Conservation (phyloP, 768 basidiomycete species). For the Psilocybe tampanensis region DNA sequence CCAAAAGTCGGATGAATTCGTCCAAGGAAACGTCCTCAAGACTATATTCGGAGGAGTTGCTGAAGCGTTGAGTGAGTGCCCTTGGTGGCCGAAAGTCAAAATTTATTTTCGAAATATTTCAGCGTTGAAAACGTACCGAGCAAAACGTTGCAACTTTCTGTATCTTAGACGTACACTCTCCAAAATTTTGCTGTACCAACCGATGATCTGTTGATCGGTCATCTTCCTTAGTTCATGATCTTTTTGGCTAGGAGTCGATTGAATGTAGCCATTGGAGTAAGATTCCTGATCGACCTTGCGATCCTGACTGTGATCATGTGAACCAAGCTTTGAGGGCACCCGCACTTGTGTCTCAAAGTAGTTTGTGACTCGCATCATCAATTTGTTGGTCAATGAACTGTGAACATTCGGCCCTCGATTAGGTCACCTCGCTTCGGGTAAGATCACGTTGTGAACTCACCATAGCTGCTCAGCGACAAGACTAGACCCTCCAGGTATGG, state of each 20-base stretch:
- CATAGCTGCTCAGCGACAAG: slow-evolving; percentile 96
- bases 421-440: background rate
- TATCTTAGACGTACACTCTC: slow-evolving; percentile 92
- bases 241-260: slow-evolving; percentile 35
- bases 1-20: slow-evolving; percentile 76
- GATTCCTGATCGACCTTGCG: slow-evolving; percentile 9
- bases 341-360: slow-evolving; percentile 95
- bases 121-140: slow-evolving; percentile 55
- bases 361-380: slow-evolving; percentile 90
- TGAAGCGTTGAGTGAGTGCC: slow-evolving; percentile 81
- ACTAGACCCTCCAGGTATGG: slow-evolving; percentile 82
- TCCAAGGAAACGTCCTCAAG: slow-evolving; percentile 76
- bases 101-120: background rate
- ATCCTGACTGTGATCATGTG: slow-evolving; percentile 11
- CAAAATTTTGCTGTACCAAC: slow-evolving; percentile 92
- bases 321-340: slow-evolving; percentile 56
- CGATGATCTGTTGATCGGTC: slow-evolving; percentile 80
- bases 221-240: slow-evolving; percentile 50
- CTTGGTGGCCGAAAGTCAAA: slow-evolving; percentile 33
- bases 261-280: slow-evolving; percentile 17
- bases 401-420: no score
- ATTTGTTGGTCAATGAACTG: slow-evolving; percentile 89
- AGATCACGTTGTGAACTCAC: slow-evolving; percentile 44
- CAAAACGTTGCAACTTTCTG: slow-evolving; percentile 92
- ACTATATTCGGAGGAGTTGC: slow-evolving; percentile 90